Conservation (phyloP, 352 stramenopile genomes). For the Stramenopiles sp. region DNA sequence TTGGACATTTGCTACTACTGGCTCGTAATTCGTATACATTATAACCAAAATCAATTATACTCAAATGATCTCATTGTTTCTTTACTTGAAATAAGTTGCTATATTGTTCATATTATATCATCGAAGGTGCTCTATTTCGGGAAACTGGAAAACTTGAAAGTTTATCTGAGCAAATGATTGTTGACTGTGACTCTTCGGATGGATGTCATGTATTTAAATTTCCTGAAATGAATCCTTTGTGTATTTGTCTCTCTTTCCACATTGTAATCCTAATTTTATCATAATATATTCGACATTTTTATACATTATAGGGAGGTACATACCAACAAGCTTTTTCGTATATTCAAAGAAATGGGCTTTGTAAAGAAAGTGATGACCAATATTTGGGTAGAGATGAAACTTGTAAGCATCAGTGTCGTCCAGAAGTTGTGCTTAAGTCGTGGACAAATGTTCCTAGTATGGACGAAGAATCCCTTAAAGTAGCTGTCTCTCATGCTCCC, state of each 20-base stretch:
- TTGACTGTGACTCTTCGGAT: slow-evolving; percentile 34
- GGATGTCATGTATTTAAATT: slow-evolving; percentile 44
- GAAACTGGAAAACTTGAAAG: slow-evolving; percentile 20
- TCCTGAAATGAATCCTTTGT: too few species aligned
- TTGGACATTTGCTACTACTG: slow-evolving; percentile 69
- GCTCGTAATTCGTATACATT: too few species aligned
- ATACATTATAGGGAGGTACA: too few species aligned
- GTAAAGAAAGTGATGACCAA: slow-evolving; percentile 28
- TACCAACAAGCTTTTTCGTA: slow-evolving; percentile 56
- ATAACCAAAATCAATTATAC: too few species aligned
- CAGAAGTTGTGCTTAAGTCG: slow-evolving; percentile 17
- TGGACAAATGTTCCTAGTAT: slow-evolving; percentile 18
- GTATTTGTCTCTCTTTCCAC: too few species aligned
- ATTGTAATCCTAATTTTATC: too few species aligned
- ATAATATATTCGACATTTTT: too few species aligned
- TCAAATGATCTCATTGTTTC: too few species aligned
- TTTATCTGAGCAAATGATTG: slow-evolving; percentile 57
- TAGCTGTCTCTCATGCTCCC: slow-evolving; percentile 34
- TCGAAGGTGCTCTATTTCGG: slow-evolving; percentile 53
- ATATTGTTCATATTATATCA: too few species aligned
- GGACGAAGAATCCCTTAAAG: slow-evolving; percentile 33
- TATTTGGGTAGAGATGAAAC: slow-evolving; percentile 24
- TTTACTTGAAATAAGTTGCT: too few species aligned
- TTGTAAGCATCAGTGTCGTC: slow-evolving; percentile 14
- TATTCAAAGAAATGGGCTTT: slow-evolving; percentile 31